Evolutionary conservation across 305 asterid species (phyloP).

Genomic region (Nicotiana rustica): DNA sequence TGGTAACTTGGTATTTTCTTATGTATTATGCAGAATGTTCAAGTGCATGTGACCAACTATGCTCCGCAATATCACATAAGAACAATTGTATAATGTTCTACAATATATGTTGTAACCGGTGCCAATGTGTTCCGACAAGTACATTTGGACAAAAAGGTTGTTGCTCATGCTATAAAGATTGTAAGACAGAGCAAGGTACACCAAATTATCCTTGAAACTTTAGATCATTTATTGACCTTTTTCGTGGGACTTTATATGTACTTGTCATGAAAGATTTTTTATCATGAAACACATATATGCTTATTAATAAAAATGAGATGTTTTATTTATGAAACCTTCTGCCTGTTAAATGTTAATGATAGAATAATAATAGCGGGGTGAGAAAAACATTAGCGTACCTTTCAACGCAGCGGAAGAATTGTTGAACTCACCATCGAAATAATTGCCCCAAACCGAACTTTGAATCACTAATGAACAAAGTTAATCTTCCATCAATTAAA

Average conservation of each 20-base stretch:
- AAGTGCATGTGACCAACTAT: constrained; percentile 30
- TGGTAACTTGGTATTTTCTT: neutral
- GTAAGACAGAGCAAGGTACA: constrained; percentile 30
- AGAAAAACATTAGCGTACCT: too few species aligned
- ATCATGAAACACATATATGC: too few species aligned
- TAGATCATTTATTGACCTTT: neutral
- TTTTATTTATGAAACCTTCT: too few species aligned
- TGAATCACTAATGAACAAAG: too few species aligned
- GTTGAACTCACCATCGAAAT: neutral
- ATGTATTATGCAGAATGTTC: constrained; percentile 10
- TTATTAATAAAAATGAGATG: too few species aligned
- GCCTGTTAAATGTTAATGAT: too few species aligned
- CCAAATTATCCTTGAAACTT: constrained; percentile 36
- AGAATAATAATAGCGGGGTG: too few species aligned
- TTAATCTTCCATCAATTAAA: too few species aligned
- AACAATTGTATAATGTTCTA: constrained; percentile 28
- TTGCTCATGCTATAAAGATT: constrained; percentile 30
- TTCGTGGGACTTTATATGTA: neutral
- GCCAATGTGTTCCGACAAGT: constrained; percentile 38
- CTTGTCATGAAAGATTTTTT: neutral
- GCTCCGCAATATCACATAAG: constrained; percentile 29
- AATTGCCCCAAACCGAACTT: too few species aligned
- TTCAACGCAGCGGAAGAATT: neutral
- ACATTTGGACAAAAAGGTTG: constrained; percentile 34
- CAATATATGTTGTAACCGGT: constrained; percentile 32